Conservation (phyloP, 805 yeast genomes). For the Alloascoidea hylecoeti region DNA sequence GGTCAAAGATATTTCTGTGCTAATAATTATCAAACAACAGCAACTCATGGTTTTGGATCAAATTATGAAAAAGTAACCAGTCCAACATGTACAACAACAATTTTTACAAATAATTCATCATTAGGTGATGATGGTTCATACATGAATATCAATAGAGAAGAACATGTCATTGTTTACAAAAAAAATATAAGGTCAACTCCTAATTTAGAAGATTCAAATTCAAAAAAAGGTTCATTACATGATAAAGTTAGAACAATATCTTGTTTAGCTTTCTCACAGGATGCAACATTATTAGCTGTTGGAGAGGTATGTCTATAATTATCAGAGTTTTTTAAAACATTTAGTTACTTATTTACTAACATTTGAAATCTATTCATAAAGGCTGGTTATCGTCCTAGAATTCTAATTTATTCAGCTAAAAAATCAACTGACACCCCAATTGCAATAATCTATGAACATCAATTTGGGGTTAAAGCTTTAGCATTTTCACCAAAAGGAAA, state of each 20-base stretch:
- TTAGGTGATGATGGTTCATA: too few species aligned
- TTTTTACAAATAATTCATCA: too few species aligned
- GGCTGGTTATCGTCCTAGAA: constrained; percentile 52
- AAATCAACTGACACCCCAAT: constrained; percentile 39
- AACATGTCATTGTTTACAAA: too few species aligned
- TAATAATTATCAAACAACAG: too few species aligned
- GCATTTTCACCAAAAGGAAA: constrained; percentile 45
- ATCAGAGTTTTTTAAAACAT: too few species aligned
- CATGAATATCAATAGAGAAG: too few species aligned
- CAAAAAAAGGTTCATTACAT: too few species aligned
- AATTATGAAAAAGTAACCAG: background rate
- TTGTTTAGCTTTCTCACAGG: background rate
- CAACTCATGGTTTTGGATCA: too few species aligned
- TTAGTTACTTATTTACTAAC: too few species aligned
- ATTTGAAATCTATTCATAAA: too few species aligned
- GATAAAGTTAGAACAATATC: background rate
- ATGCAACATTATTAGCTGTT: background rate
- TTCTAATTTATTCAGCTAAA: constrained; percentile 38
- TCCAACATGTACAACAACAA: too few species aligned
- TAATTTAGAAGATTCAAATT: background rate
- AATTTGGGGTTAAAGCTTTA: constrained; percentile 44
- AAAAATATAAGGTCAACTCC: too few species aligned
- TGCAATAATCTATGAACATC: constrained; percentile 43
- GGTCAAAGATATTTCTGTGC: constrained; percentile 1
- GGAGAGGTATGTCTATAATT: constrained; percentile 38